Evolutionary conservation across 176 grass and related monocot genomes (phyloP), one percentile per base, ranked within the genome.

Genomic region (Cenchrus americanus): DNA sequence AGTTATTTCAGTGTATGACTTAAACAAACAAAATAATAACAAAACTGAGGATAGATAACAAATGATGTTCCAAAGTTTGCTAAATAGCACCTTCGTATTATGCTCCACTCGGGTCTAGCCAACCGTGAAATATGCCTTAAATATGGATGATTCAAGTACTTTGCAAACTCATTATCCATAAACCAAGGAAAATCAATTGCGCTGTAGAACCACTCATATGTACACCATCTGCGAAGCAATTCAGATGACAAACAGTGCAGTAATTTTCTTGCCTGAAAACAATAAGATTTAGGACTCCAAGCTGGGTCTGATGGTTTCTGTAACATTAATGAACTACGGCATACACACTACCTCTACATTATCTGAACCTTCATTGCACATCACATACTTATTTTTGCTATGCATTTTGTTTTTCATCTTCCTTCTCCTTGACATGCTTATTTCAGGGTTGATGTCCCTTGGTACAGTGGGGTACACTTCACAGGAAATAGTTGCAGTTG

Each of bases 151-250:
- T 88, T 83, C 48, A 94, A 83, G 63, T 92, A 92, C 63, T 58
- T 68, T 43, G 83, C 82, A 84, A 90, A 94, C 22, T 90, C 90
- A 78, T 85, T 94, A 83, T 85, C 44, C 70, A 81, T 66, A 92
- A 94, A 94, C 90, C 93, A 94, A 86, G 90, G 87, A 78, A 90
- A 94, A 90, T 94, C 93, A 81, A 94, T 78, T 73, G 90, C 74
- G 0, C 93, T 92, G 79, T 94, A 92, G 80, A 94, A 94, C 93
- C 93, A 94, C 82, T 94, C 93, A 57, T 86, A 88, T 48, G 81
- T 54, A 77, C 93, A 94, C 93, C 93, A 94, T 88, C 79, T 88
- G 77, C 85, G 87, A 66, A 92, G 64, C 7, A 73, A 72, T 80
- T 88, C 44, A 15, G 85, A 94, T 84, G 89, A 92, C 34, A 90